Percentiles rank a stretch among this genome's conserved stretches.
Conservation (phyloP, 805 yeast genomes). For the Danielia reshetovae region DNA sequence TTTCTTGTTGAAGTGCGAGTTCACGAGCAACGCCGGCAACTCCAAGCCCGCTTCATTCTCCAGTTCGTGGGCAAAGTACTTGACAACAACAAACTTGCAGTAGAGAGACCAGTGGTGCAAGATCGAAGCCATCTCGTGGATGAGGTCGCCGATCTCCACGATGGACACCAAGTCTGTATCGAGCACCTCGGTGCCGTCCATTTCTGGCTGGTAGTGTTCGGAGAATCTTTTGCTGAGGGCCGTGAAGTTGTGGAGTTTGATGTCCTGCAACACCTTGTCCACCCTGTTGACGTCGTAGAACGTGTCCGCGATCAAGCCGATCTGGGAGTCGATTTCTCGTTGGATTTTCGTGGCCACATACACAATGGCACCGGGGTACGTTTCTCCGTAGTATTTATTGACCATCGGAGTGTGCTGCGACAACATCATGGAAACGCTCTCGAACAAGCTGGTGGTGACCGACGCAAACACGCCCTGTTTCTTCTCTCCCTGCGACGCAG, state of each 20-base stretch:
- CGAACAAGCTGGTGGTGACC: conserved; percentile 66
- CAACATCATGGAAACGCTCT: conserved; percentile 77
- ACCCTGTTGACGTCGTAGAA: conserved; percentile 71
- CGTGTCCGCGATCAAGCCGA: conserved; percentile 82
- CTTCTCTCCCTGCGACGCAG: conserved; percentile 21
- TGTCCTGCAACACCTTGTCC: conserved; percentile 51
- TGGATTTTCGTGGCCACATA: conserved; percentile 72
- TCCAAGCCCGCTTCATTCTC: conserved; percentile 20
- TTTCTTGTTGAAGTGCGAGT: conserved; percentile 55
- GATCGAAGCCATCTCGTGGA: conserved; percentile 70
- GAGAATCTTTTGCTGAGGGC: conserved; percentile 16
- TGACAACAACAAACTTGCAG: conserved; percentile 63
- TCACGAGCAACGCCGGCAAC: conserved; percentile 50
- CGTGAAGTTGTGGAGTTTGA: conserved; percentile 45
- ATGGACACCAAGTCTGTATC: conserved; percentile 45
- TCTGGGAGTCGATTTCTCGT: conserved; percentile 87
- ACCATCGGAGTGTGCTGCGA: conserved; percentile 84
- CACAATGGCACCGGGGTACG: conserved; percentile 57
- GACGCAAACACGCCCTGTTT: conserved; percentile 55
- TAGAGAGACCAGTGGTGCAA: conserved; percentile 84
- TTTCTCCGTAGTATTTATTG: conserved; percentile 51
- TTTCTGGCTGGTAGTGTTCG: conserved; percentile 11
- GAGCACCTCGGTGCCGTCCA: conserved; percentile 25
- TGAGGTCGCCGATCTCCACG: conserved; percentile 61
- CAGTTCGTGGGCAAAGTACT: conserved; percentile 44